Base-by-base conservation (phyloP, 1,284 basidiomycete species). In the Violaceomyces palustris region DNA sequence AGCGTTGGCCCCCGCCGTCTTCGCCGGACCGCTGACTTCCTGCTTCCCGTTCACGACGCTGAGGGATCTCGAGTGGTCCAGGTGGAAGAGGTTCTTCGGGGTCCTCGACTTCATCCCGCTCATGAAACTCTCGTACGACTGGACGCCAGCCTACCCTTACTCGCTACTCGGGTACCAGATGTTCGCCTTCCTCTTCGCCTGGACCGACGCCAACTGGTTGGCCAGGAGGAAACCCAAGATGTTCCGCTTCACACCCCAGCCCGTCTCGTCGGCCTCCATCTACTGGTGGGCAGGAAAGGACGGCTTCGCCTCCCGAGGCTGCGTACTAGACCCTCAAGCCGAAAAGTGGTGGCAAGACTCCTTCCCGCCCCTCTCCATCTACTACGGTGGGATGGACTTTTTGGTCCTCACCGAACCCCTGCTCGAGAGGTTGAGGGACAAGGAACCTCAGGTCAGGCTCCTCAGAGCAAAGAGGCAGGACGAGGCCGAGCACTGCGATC, bases 201-300 rank as follows among this genome's bases (percentile, higher is more conserved):
- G 81, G 81, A 83, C 81, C 12, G 81, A 83, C 65, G 75, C 78
- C 12, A 81, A 82, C 62, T 83, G 81, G 75, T 79, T 79, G n/a
- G 41, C 66, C 4, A 40, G 68, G 6, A 41, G 69, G n/a, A 83
- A 83, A 61, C 76, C 78, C 4, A 83, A 83, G 60, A 81, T 81
- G 79, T 83, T 83, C 74, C 70, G 81, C 12, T 83, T 83, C 72
- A 82, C 81, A 0, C 81, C 81, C 0, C 79, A 79, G 22, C 81
- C 81, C 39, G 81, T 82, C 14, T 75, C 74, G 6, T 79, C 78
- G 4, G 77, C 77, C 0, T 73, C 69, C 41, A 79, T 80, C 63
- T 80, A 78, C 57, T 81, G 79, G 79, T 75, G 81, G 81, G 81
- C 80, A 35, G 81, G 81, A 9, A 78, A 79, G 61, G 78, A 78